phyloP scores from a whole-genome alignment of 495 filamentous ascomycete species.

The Cudoniella acicularis region DNA sequence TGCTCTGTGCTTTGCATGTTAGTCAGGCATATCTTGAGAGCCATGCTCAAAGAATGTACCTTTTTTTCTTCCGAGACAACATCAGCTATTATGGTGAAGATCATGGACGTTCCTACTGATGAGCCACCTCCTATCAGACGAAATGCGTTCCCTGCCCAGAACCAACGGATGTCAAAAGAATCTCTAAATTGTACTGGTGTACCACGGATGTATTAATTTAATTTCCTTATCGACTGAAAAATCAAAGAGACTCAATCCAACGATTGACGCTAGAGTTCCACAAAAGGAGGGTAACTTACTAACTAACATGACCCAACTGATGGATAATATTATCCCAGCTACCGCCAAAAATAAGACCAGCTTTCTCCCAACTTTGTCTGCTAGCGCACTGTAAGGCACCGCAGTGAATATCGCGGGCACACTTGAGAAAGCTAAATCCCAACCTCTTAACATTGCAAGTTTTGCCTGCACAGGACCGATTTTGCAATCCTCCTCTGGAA shows the following conservation, averaged over 20 bases:
- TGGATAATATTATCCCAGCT: neutral
- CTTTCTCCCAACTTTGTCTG: neutral
- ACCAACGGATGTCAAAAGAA: constrained; percentile 5
- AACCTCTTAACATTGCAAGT: neutral
- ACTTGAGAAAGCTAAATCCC: neutral
- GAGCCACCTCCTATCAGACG: constrained; percentile 12
- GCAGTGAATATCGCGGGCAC: neutral
- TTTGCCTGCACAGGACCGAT: neutral
- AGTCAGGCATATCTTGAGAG: neutral
- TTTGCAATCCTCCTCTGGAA: neutral
- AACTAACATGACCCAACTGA: neutral
- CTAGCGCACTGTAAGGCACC: neutral
- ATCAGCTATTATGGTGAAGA: constrained; percentile 9
- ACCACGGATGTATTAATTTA: neutral
- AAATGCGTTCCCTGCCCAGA: constrained; percentile 6
- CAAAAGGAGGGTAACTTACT: too few relatives aligned
- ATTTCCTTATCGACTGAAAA: too few relatives aligned
- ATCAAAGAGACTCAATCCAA: too few relatives aligned
- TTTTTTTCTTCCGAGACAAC: constrained; percentile 9
- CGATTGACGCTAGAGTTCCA: too few relatives aligned
- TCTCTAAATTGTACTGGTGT: neutral
- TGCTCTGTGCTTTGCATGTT: neutral
- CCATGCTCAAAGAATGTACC: too few relatives aligned
- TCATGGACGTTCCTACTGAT: neutral
- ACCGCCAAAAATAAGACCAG: neutral